Percentiles rank a stretch among this genome's conserved stretches.
phyloP scores from a whole-genome alignment of 768 basidiomycete genomes.

The Suillus bovinus region DNA sequence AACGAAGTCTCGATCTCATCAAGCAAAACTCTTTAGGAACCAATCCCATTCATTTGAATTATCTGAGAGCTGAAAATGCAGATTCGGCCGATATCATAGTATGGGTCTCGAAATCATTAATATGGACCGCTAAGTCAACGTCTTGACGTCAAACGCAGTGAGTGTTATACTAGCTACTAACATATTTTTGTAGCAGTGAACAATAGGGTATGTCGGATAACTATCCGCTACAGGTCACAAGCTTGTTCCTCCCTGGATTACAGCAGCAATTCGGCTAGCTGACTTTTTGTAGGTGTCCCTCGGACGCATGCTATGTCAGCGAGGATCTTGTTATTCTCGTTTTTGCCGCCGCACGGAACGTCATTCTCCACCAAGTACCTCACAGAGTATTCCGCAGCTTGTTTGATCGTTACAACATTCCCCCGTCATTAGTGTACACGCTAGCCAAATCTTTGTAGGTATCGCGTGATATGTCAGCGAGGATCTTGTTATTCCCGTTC shows the following conservation, averaged over 20 bases:
- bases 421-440: slow-evolving; percentile 13
- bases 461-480: too few species aligned
- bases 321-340: background rate
- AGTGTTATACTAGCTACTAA: background rate
- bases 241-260: background rate
- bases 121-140: too few species aligned
- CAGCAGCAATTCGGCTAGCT: background rate
- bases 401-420: slow-evolving; percentile 17
- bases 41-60: background rate
- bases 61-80: background rate
- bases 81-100: too few species aligned
- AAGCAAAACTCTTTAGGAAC: background rate
- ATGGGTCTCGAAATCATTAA: too few species aligned
- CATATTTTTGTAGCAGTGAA: background rate
- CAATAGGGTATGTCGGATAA: background rate
- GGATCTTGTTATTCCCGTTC: too few species aligned
- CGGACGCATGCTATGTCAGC: background rate
- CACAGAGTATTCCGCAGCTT: background rate
- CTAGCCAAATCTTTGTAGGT: too few species aligned
- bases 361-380: background rate
- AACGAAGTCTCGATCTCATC: background rate
- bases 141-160: too few species aligned
- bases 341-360: background rate
- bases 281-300: background rate
- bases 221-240: background rate